Percentiles rank a stretch among this genome's conserved stretches.
These are phyloP conservation scores for Solanum lignicaule DNA, from an alignment of 257 asterid genomes.

Conservation along the genomic window DNA sequence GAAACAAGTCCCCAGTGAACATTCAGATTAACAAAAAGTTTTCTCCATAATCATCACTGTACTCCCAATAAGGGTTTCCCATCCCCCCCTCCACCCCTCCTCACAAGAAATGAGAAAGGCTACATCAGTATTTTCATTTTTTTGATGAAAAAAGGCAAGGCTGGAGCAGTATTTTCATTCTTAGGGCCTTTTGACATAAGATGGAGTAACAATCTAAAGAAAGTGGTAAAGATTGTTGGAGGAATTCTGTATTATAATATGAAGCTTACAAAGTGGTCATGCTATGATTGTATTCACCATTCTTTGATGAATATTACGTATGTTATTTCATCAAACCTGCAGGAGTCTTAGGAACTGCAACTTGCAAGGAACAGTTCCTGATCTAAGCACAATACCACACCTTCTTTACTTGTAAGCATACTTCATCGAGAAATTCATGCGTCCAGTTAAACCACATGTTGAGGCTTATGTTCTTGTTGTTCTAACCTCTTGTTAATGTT, in stretches of 20 bases:
- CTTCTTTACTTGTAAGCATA: constrained; percentile 36
- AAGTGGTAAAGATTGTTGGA: background rate
- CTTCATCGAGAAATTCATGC: background rate
- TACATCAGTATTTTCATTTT: background rate
- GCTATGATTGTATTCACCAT: background rate
- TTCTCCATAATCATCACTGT: background rate
- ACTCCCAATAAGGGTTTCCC: background rate
- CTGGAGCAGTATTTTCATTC: background rate
- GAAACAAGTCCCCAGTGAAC: background rate
- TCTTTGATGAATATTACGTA: background rate
- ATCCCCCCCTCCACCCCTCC: background rate
- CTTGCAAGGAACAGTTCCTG: constrained; percentile 43
- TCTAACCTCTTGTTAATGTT: background rate
- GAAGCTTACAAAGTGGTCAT: background rate
- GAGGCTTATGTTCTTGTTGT: background rate
- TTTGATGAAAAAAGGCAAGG: background rate
- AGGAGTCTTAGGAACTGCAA: constrained; percentile 54
- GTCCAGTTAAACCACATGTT: background rate
- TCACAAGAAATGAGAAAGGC: background rate
- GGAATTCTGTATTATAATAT: background rate
- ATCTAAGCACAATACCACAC: constrained; percentile 17
- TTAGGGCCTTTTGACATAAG: background rate
- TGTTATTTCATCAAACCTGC: background rate
- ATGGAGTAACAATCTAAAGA: background rate
- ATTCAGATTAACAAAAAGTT: background rate